Percentiles rank a stretch among this genome's conserved stretches.
Evolutionary conservation across 2,329 filamentous ascomycete species (phyloP).

Genomic region (Clathrospora elynae): DNA sequence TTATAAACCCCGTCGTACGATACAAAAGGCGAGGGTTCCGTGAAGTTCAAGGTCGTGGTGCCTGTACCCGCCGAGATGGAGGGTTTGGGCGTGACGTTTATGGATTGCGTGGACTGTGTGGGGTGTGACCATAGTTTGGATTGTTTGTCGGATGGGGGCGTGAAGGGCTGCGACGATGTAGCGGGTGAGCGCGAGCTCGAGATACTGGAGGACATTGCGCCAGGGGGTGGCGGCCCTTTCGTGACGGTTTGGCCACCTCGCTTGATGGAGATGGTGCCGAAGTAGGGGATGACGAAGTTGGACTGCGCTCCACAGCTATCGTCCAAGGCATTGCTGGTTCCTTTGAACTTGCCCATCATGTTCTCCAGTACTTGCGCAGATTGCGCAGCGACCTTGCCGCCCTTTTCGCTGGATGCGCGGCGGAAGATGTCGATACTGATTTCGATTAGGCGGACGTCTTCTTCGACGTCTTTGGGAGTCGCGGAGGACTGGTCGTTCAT

Average conservation of each 20-base stretch:
- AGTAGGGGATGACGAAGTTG: slow-evolving; percentile 50
- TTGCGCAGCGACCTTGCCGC: slow-evolving; percentile 50
- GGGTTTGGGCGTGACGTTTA: slow-evolving; percentile 21
- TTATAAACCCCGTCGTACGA: slow-evolving; percentile 51
- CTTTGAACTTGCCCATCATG: slow-evolving; percentile 42
- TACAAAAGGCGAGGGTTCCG: slow-evolving; percentile 38
- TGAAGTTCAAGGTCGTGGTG: slow-evolving; percentile 16
- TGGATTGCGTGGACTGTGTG: slow-evolving; percentile 15
- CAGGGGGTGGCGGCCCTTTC: slow-evolving; percentile 2
- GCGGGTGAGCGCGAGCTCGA: slow-evolving; percentile 4
- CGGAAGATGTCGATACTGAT: slow-evolving; percentile 51
- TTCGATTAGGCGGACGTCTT: slow-evolving; percentile 47
- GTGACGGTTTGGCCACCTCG: slow-evolving; percentile 32
- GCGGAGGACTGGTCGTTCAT: slow-evolving; percentile 8
- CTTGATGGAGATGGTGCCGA: slow-evolving; percentile 49
- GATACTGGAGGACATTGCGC: slow-evolving; percentile 2
- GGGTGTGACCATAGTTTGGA: slow-evolving; percentile 21
- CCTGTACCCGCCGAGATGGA: slow-evolving; percentile 20
- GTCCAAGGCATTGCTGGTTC: slow-evolving; percentile 7
- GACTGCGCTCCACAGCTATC: slow-evolving; percentile 20
- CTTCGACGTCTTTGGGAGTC: slow-evolving; percentile 38
- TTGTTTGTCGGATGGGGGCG: slow-evolving; percentile 17
- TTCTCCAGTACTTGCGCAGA: slow-evolving; percentile 48
- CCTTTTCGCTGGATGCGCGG: slow-evolving; percentile 48
- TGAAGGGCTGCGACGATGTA: slow-evolving; percentile 12